phyloP scores from a whole-genome alignment of 225 moss, liverwort and hornwort genomes.

The Antitrichia curtipendula region DNA sequence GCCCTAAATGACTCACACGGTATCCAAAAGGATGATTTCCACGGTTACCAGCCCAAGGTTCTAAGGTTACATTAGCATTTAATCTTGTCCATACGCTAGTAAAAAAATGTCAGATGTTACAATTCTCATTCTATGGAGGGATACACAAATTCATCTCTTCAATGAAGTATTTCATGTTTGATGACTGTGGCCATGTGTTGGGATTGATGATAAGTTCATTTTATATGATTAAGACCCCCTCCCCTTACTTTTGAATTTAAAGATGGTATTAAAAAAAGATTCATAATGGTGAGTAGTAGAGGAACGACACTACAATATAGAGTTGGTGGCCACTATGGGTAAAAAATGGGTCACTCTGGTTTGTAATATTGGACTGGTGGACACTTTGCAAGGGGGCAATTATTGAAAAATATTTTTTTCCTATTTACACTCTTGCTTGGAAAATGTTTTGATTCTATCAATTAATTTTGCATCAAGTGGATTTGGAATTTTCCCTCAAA shows the following conservation, averaged over 20 bases:
- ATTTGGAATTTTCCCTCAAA: neutral
- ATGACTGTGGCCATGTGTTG: fast-evolving
- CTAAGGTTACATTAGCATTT: neutral
- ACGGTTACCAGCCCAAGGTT: too few species aligned
- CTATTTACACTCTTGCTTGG: neutral
- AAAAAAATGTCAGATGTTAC: fast-evolving
- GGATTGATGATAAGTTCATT: too few species aligned
- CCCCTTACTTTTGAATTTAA: neutral
- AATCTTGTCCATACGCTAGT: fast-evolving
- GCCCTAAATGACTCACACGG: too few species aligned
- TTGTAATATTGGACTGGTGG: fast-evolving
- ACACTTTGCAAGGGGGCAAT: neutral
- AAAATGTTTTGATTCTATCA: too few species aligned
- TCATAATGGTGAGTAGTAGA: neutral
- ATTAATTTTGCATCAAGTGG: neutral
- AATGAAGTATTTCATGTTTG: neutral
- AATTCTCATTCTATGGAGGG: fast-evolving
- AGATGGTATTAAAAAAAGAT: neutral
- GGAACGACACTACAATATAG: neutral
- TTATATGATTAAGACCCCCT: too few species aligned
- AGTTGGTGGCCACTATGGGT: fast-evolving
- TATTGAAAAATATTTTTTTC: neutral
- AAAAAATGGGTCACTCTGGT: neutral
- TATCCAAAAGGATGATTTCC: too few species aligned
- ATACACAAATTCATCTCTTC: neutral